Evolutionary conservation across 352 stramenopile species (phyloP).

Genomic region (Pythium monospermum): DNA sequence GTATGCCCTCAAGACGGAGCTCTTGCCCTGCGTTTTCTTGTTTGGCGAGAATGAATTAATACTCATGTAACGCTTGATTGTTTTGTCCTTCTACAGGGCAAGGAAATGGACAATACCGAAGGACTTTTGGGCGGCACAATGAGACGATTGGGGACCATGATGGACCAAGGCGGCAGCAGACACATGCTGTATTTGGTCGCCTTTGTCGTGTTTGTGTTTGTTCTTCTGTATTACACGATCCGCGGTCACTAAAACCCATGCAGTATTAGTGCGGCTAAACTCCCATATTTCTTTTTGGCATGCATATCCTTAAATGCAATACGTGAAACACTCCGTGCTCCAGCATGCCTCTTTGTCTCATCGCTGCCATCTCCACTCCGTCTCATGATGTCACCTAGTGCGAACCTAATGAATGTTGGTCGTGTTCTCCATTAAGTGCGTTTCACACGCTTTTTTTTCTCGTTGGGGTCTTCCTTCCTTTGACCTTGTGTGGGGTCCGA

Average conservation of each 20-base stretch:
- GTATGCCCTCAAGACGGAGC: constrained; percentile 35
- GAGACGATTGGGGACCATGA: constrained; percentile 81
- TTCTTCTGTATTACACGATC: constrained; percentile 81
- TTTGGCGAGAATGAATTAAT: background rate
- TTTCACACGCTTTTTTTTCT: too few relatives aligned
- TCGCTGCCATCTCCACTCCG: too few relatives aligned
- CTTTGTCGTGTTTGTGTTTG: constrained; percentile 83
- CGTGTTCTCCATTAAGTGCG: too few relatives aligned
- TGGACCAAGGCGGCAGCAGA: constrained; percentile 83
- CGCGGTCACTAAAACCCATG: constrained; percentile 67
- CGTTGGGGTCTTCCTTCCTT: too few relatives aligned
- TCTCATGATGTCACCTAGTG: too few relatives aligned
- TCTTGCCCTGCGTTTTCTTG: too few relatives aligned
- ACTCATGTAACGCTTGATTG: background rate
- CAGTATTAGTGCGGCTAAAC: too few relatives aligned
- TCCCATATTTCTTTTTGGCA: background rate
- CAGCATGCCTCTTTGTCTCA: too few relatives aligned
- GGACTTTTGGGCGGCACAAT: constrained; percentile 79
- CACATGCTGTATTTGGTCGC: constrained; percentile 86
- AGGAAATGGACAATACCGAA: constrained; percentile 84
- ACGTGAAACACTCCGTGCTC: too few relatives aligned
- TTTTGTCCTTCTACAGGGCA: constrained; percentile 36
- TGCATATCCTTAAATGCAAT: too few relatives aligned
- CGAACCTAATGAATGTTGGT: too few relatives aligned
- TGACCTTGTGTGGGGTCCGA: too few relatives aligned